Evolutionary conservation across 768 basidiomycete species (phyloP), one percentile per base, ranked within the genome.

Genomic region (Boletus huronensis): DNA sequence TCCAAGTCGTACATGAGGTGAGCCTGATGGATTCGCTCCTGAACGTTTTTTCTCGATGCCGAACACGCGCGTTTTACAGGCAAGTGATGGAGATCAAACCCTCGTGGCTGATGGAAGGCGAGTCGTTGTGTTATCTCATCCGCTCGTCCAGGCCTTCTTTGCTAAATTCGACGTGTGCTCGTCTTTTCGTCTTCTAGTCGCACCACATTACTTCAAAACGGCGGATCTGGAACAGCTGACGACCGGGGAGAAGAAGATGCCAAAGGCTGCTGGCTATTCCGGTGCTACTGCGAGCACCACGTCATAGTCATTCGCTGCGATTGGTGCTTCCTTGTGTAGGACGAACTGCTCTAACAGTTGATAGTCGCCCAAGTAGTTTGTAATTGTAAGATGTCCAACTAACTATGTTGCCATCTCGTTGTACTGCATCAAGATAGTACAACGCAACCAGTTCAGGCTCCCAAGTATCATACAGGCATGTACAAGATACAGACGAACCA

Each of bases 41-140:
- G 11, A 17, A 19, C 16, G 5, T 25, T 25, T n/a, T 19, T 38
- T 26, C 7, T 14, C 19, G 7, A 46, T 52, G 32, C 44, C 53
- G 32, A 57, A 21, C 10, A 16, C 7, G 21, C 29, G 5, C 23
- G 17, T 40, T 45, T 36, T 38, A 36, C 59, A 87, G 91, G 58
- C 95, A 98, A 78, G 81, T 94, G 36, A 98, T 98, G 94, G 97
- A 98, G 64, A 98, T 98, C 67, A 98, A 98, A 69, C 91, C 96
- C 5, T 68, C 83, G 25, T 98, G 97, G 97, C 70, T 98, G 31
- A 70, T 97, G 40, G 96, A 98, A 80, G 88, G 90, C 87, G 52
- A 52, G 83, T 75, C 10, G 8, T 6, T 2, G 21, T 21, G 1
- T 43, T 14, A 5, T 29, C 26, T 52, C 13, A 29, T 48, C 19